A percentile compares a stretch with the other conserved stretches of the same genome.
phyloP scores from a whole-genome alignment of 164 flowering plant species.

The Magnolia kwangsiensis region DNA sequence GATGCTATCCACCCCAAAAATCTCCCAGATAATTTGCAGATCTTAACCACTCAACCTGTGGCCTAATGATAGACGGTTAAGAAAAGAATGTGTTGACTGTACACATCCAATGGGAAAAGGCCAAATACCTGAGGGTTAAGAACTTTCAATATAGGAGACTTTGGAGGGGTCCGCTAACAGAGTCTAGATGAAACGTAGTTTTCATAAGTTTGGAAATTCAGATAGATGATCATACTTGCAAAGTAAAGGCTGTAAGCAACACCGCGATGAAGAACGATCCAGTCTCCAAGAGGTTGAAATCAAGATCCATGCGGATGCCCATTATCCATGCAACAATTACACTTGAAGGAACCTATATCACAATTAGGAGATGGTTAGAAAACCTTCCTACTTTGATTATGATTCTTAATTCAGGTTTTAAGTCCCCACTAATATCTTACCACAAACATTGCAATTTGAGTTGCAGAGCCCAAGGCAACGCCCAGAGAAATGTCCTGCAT shows the following conservation, averaged over 20 bases:
- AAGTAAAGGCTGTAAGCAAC: slow-evolving; percentile 39
- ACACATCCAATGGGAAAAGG: too few species aligned
- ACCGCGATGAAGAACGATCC: slow-evolving; percentile 66
- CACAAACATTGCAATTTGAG: slow-evolving; percentile 95
- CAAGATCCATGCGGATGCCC: slow-evolving; percentile 73
- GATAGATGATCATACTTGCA: slow-evolving; percentile 21
- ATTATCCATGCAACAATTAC: slow-evolving; percentile 72
- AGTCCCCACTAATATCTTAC: slow-evolving; percentile 30
- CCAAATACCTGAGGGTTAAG: not conserved
- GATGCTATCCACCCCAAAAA: not conserved
- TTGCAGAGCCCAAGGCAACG: slow-evolving; percentile 89
- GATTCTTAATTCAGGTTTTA: not conserved
- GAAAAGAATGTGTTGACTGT: not conserved
- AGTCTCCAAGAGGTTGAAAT: slow-evolving; percentile 67
- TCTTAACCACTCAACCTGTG: not conserved
- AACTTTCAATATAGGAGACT: not conserved
- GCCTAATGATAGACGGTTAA: not conserved
- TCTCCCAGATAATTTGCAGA: not conserved
- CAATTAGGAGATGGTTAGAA: not conserved
- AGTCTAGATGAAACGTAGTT: not conserved
- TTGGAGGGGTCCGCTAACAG: not conserved
- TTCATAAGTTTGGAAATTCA: not conserved
- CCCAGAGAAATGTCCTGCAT: slow-evolving; percentile 89
- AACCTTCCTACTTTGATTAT: not conserved
- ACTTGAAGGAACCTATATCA: slow-evolving; percentile 62